Conservation (phyloP, 2,329 filamentous ascomycete species). For the Colletotrichum sp. region DNA sequence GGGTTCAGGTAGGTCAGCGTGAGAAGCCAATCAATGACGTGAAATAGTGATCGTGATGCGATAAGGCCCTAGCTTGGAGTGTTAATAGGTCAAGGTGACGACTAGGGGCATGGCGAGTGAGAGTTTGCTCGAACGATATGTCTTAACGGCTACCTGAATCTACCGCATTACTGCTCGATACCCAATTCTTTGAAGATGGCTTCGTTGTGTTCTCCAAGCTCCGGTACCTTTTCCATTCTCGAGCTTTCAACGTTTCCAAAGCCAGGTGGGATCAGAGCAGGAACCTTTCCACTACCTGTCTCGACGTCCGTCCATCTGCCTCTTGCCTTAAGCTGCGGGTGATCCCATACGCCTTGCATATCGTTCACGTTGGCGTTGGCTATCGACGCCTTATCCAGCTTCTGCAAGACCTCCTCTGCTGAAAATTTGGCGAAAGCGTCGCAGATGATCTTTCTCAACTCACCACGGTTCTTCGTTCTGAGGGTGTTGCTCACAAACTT, state of each 20-base stretch:
- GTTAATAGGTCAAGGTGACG: background rate
- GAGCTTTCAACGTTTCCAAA: slow-evolving; percentile 23
- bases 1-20: background rate
- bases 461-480: slow-evolving; percentile 50
- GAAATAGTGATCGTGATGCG: background rate
- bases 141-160: background rate
- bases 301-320: slow-evolving; percentile 55
- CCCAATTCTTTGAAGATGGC: slow-evolving; percentile 10
- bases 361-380: slow-evolving; percentile 62
- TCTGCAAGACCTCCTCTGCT: slow-evolving; percentile 42
- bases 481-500: slow-evolving; percentile 53
- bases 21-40: background rate
- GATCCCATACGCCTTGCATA: slow-evolving; percentile 59
- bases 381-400: slow-evolving; percentile 52
- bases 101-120: background rate
- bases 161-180: background rate
- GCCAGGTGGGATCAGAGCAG: slow-evolving; percentile 56
- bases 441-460: slow-evolving; percentile 50
- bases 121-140: background rate
- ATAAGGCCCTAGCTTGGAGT: background rate
- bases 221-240: slow-evolving; percentile 13
- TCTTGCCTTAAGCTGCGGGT: slow-evolving; percentile 56
- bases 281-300: slow-evolving; percentile 49
- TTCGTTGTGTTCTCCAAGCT: slow-evolving; percentile 8
- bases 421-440: slow-evolving; percentile 42